Evolutionary conservation across 2,329 filamentous ascomycete genomes (phyloP).

Genomic region (Microsporum audouinii): DNA sequence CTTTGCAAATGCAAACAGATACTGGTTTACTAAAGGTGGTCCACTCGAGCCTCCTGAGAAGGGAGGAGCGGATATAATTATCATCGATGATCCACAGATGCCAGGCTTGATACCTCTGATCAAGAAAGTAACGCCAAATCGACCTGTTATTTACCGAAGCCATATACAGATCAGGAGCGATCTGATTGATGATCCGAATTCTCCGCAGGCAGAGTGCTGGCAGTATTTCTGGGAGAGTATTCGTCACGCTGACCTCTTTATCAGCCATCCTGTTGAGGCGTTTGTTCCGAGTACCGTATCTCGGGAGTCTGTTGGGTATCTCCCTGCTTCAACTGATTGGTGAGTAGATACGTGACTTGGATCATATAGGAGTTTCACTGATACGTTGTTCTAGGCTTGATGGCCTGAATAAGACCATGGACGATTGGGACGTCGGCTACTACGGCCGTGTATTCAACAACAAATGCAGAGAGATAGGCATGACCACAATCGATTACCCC

Average conservation of each 20-base stretch:
- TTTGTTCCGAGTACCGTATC: conserved; percentile 64
- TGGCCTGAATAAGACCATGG: conserved; percentile 65
- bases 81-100: conserved; percentile 80
- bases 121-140: conserved; percentile 57
- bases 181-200: conserved; percentile 50
- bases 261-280: conserved; percentile 65
- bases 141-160: conserved; percentile 67
- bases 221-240: conserved; percentile 62
- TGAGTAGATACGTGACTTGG: conserved; percentile 21
- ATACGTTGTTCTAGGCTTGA: conserved; percentile 46
- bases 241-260: conserved; percentile 61
- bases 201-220: conserved; percentile 64
- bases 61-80: conserved; percentile 63
- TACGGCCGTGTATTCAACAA: conserved; percentile 65
- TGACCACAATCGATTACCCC: conserved; percentile 30
- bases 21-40: conserved; percentile 59
- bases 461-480: conserved; percentile 47
- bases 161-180: conserved; percentile 76
- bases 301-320: conserved; percentile 55
- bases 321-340: conserved; percentile 76
- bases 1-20: conserved; percentile 58
- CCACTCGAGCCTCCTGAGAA: conserved; percentile 53
- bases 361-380: not conserved
- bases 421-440: conserved; percentile 58
- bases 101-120: conserved; percentile 64